Percentiles rank a stretch among this genome's conserved stretches.
phyloP scores from a whole-genome alignment of 805 yeast genomes.

The Yarrowia divulgata region DNA sequence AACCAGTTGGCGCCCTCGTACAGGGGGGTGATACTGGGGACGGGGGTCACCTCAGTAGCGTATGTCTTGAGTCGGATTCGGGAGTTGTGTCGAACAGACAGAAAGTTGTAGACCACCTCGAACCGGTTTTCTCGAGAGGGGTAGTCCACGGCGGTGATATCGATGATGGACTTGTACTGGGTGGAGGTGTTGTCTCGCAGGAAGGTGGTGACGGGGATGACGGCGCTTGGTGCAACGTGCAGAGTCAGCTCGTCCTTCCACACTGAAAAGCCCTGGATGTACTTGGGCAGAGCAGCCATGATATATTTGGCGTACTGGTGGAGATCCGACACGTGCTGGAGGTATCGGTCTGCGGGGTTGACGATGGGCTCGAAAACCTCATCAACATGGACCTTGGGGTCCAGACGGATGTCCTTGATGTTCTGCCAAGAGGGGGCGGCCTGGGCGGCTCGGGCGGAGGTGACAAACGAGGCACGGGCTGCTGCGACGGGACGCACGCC shows the following conservation, averaged over 20 bases:
- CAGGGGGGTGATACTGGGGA: constrained; percentile 76
- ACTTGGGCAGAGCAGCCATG: constrained; percentile 80
- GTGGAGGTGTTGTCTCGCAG: constrained; percentile 80
- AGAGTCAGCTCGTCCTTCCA: constrained; percentile 89
- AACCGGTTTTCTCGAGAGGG: constrained; percentile 85
- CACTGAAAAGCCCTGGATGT: constrained; percentile 80
- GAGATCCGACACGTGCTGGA: constrained; percentile 69
- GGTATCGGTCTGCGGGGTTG: constrained; percentile 80
- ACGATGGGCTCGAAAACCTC: constrained; percentile 52
- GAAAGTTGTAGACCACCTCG: constrained; percentile 83
- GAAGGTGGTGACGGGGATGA: constrained; percentile 73
- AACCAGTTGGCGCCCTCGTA: constrained; percentile 88
- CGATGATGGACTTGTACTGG: constrained; percentile 79
- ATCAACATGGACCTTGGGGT: constrained; percentile 36
- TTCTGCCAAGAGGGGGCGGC: constrained; percentile 32
- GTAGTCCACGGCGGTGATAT: constrained; percentile 85
- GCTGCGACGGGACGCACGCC: constrained; percentile 35
- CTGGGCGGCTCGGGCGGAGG: constrained; percentile 32
- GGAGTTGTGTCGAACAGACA: constrained; percentile 83
- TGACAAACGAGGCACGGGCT: constrained; percentile 31
- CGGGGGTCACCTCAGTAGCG: constrained; percentile 81
- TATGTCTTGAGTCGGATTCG: constrained; percentile 88
- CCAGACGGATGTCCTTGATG: constrained; percentile 30
- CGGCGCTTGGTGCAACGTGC: constrained; percentile 76
- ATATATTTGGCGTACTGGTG: constrained; percentile 83